Percentiles rank a stretch among this genome's conserved stretches.
phyloP scores from a whole-genome alignment of 1,284 basidiomycete genomes.

The Kwoniella shivajii region DNA sequence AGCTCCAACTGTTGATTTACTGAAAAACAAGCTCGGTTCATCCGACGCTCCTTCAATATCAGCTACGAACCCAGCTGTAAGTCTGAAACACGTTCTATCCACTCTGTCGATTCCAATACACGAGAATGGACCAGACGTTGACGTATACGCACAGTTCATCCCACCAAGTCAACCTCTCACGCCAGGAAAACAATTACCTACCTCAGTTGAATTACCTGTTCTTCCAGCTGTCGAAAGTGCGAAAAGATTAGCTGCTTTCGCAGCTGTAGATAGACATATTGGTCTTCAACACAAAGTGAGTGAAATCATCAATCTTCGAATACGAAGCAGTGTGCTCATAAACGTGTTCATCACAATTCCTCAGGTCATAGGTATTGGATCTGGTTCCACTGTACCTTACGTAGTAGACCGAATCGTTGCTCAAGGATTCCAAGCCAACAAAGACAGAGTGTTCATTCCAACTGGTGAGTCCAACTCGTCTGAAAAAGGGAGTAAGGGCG shows the following conservation, averaged over 20 bases:
- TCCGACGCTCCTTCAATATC: constrained; percentile 2
- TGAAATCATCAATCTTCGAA: constrained; percentile 14
- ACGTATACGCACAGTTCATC: constrained; percentile 21
- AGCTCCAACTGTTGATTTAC: constrained; percentile 8
- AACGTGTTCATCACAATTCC: not conserved
- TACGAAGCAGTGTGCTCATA: not conserved
- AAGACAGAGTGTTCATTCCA: constrained; percentile 81
- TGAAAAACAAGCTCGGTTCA: constrained; percentile 7
- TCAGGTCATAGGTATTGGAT: constrained; percentile 87
- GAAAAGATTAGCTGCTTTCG: constrained; percentile 89
- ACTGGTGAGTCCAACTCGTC: constrained; percentile 62
- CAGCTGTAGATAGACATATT: constrained; percentile 90
- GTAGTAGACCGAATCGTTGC: constrained; percentile 92
- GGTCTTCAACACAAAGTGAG: constrained; percentile 77
- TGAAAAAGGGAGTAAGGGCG: too few species aligned
- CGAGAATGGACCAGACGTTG: not conserved
- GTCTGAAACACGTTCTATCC: not conserved
- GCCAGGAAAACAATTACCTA: constrained; percentile 35
- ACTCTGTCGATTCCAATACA: not conserved
- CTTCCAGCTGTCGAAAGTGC: constrained; percentile 65
- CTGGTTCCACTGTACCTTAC: constrained; percentile 95
- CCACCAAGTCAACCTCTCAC: constrained; percentile 35
- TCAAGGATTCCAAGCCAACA: constrained; percentile 77
- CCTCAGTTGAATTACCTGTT: constrained; percentile 35
- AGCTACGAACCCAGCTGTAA: constrained; percentile 9